Evolutionary conservation across 371 early-diverging fungal genomes (phyloP).

Genomic region (Nematocida ironsii): DNA sequence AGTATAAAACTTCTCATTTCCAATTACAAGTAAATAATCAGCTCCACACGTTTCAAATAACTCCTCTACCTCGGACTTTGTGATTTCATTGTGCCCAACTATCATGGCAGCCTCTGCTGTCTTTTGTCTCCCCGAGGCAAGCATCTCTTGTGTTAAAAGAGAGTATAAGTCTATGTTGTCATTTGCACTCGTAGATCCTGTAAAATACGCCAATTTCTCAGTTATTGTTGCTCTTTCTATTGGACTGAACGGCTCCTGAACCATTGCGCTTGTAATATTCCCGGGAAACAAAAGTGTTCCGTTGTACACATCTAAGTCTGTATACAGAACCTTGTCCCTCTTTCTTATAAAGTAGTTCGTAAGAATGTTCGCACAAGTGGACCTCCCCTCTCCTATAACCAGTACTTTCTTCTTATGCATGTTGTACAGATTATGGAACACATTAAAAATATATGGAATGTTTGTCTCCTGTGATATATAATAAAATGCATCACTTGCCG

Average conservation of each 20-base stretch:
- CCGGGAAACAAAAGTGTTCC: constrained; percentile 47
- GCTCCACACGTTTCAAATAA: constrained; percentile 55
- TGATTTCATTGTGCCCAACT: constrained; percentile 48
- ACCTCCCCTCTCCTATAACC: constrained; percentile 46
- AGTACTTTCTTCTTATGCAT: constrained; percentile 30
- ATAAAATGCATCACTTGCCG: constrained; percentile 60
- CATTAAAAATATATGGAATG: constrained; percentile 63
- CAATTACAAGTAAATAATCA: constrained; percentile 61
- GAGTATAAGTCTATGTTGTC: constrained; percentile 47
- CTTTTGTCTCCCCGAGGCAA: constrained; percentile 9
- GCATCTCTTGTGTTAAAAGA: constrained; percentile 16
- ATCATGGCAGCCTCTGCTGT: constrained; percentile 21
- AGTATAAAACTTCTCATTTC: constrained; percentile 67
- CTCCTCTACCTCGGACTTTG: constrained; percentile 39
- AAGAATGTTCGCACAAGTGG: constrained; percentile 35
- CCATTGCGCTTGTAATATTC: constrained; percentile 2
- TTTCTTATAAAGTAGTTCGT: constrained; percentile 48
- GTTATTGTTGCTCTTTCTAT: constrained; percentile 10
- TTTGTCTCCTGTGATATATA: constrained; percentile 63
- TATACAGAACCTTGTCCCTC: constrained; percentile 24
- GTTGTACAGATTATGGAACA: constrained; percentile 28
- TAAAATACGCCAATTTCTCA: constrained; percentile 44
- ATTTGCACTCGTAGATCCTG: constrained; percentile 17
- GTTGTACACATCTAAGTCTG: constrained; percentile 43
- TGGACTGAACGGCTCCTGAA: constrained; percentile 40